phyloP scores from a whole-genome alignment of 2,329 filamentous ascomycete species.

The Dendrostoma leiphaemia region DNA sequence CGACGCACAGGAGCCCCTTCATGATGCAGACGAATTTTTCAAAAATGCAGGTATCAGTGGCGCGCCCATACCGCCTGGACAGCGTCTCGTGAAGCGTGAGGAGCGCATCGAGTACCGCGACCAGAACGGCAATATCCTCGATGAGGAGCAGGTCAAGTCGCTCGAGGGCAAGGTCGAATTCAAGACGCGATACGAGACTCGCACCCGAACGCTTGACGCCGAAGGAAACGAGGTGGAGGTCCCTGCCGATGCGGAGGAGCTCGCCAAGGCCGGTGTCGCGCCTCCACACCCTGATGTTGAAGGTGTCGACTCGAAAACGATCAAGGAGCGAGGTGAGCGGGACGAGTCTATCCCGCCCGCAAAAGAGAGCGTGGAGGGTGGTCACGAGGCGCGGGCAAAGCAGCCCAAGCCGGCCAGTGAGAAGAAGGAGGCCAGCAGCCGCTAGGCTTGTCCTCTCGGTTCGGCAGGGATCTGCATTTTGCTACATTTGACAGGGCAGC shows the following conservation, averaged over 20 bases:
- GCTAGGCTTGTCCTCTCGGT: too few relatives aligned
- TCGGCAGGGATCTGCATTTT: too few relatives aligned
- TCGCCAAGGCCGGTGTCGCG: slow-evolving; percentile 36
- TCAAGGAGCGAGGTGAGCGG: slow-evolving; percentile 34
- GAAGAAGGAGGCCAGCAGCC: slow-evolving; percentile 51
- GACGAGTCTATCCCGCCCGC: slow-evolving; percentile 39
- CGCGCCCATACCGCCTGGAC: slow-evolving; percentile 47
- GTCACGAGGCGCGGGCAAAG: slow-evolving; percentile 54
- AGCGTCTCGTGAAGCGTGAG: slow-evolving; percentile 57
- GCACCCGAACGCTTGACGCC: slow-evolving; percentile 78
- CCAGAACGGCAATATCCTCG: slow-evolving; percentile 84
- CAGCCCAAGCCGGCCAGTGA: slow-evolving; percentile 64
- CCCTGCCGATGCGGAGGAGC: slow-evolving; percentile 33
- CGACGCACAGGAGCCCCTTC: slow-evolving; percentile 21
- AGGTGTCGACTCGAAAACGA: slow-evolving; percentile 58
- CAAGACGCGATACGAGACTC: slow-evolving; percentile 93
- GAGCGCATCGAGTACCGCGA: slow-evolving; percentile 93
- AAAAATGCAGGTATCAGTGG: slow-evolving; percentile 39
- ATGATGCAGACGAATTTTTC: slow-evolving; percentile 20
- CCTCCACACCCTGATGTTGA: slow-evolving; percentile 62
- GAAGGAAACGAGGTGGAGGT: slow-evolving; percentile 71
- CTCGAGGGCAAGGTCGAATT: slow-evolving; percentile 94
- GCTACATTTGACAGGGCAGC: too few relatives aligned
- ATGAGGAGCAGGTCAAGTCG: slow-evolving; percentile 77
- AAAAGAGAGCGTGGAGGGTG: slow-evolving; percentile 55